Evolutionary conservation across 192 early-diverging fungal species (phyloP), one percentile per base, ranked within the genome.

Genomic region (Coemansia aciculifera): DNA sequence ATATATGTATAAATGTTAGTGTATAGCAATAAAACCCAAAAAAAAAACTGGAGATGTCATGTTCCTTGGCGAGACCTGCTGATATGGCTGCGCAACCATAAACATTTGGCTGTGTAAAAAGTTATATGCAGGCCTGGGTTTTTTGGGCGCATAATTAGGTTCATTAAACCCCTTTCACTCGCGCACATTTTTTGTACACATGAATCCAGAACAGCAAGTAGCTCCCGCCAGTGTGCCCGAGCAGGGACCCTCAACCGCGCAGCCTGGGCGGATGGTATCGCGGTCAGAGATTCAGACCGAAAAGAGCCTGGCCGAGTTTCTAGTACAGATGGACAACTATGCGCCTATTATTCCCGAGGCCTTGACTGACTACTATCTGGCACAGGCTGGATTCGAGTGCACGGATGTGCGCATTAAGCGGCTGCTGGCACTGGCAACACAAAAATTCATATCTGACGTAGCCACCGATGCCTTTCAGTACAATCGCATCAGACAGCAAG

Each of bases 291-390:
- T 81, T 12, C 79, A 83, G 38, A 89, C 90, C 64, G 93, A 95
- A 65, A 84, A 89, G 62, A 88, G 74, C 66, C 75, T 95, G 68
- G 91, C 91, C 32, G 95, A 96, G 75, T 89, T 97, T 67, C 78
- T 98, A 42, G 75, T 90, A 62, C 85, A 92, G 75, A 93, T 98
- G 91, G 80, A 83, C 67, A 62, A 56, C 60, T 83, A 83, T 32
- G 72, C 72, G 11, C 80, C 96, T 1, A 88, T 96, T 54, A 95
- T 95, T 51, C 95, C 95, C 38, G 96, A 97, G 68, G 90, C 92
- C 27, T 90, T 97, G 12, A 95, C 94, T 11, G 95, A 99, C 72
- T 95, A 99, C 73, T 95, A 95, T 69, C 73, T 92, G 1, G 79
- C 87, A 15, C 80, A 85, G 46, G 87, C 88, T 0, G 90, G 90